Evolutionary conservation across 257 asterid species (phyloP), one percentile per base, ranked within the genome.

Genomic region (Oldenlandia corymbosa): DNA sequence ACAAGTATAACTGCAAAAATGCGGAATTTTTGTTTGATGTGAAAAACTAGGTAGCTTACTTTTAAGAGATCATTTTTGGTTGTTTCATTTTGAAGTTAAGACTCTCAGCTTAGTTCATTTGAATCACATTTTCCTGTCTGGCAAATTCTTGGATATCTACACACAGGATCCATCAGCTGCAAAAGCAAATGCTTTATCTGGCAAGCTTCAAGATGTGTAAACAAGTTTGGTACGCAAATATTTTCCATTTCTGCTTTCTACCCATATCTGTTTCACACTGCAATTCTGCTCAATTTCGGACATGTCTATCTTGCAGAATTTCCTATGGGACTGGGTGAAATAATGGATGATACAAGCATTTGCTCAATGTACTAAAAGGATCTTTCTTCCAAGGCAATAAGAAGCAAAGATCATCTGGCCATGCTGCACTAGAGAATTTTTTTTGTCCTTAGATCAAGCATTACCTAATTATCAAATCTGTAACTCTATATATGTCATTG

Each of bases 131-230:
- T n/a, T 27, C 8, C 27, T 34, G 18, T 14, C 2, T 27, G 0
- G 26, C 11, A 10, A 2, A 56, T 16, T 55, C n/a, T n/a, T n/a
- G n/a, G n/a, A 55, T 56, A 27, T 37, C 39, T 34, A 17, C n/a
- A 39, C 37, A 70, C 75, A 71, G 75, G 66, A 49, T 48, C 66
- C 61, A 56, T 8, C 49, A 23, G 61, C 51, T 21, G 13, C 34
- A 52, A 71, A 71, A 48, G 47, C 66, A 24, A 64, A 71, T 46
- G 70, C 54, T 28, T 18, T 47, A 37, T 64, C 75, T 36, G 57
- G 54, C 45, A 69, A 69, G 42, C 37, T 54, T 42, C 73, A 69
- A 55, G 64, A 64, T n/a, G 75, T 64, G 37, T 71, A 49, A n/a
- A 71, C 43, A 2, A 5, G 42, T 55, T 66, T 18, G 66, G 70